Conservation (phyloP, 2,329 filamentous ascomycete species). For the Colletotrichum theobromicola region DNA sequence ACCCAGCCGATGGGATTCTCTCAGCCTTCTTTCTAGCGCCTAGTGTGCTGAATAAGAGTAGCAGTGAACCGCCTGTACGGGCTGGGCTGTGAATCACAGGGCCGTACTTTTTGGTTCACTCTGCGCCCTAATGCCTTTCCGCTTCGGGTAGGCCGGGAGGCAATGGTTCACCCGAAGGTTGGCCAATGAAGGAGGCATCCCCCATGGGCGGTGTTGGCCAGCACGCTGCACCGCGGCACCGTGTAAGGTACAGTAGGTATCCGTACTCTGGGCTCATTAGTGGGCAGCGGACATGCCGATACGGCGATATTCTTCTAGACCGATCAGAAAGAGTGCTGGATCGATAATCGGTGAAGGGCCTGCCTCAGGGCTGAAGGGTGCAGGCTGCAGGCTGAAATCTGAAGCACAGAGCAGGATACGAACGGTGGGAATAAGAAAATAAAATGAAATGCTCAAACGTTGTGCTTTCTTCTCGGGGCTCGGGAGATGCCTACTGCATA, state of each 20-base stretch:
- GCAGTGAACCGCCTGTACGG: neutral
- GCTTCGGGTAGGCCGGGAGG: neutral
- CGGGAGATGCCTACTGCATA: neutral
- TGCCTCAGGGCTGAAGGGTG: neutral
- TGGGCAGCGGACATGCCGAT: constrained; percentile 8
- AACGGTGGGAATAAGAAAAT: neutral
- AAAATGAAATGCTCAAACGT: neutral
- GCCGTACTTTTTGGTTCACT: neutral
- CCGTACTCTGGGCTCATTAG: neutral
- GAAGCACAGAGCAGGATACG: neutral
- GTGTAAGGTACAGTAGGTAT: no score
- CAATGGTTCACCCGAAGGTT: neutral
- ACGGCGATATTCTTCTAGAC: constrained; percentile 9
- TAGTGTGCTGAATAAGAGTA: no score
- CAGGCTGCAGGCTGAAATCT: neutral
- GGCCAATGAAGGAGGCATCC: neutral
- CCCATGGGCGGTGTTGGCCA: neutral
- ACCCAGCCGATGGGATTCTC: neutral
- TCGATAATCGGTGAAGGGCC: neutral
- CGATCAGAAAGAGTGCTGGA: neutral
- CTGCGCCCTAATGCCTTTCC: constrained; percentile 2
- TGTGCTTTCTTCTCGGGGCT: neutral
- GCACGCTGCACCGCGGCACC: no score
- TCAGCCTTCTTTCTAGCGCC: neutral
- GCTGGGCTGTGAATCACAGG: neutral